phyloP scores from a whole-genome alignment of 208 protist genomes.

The Acanthamoeba quina region DNA sequence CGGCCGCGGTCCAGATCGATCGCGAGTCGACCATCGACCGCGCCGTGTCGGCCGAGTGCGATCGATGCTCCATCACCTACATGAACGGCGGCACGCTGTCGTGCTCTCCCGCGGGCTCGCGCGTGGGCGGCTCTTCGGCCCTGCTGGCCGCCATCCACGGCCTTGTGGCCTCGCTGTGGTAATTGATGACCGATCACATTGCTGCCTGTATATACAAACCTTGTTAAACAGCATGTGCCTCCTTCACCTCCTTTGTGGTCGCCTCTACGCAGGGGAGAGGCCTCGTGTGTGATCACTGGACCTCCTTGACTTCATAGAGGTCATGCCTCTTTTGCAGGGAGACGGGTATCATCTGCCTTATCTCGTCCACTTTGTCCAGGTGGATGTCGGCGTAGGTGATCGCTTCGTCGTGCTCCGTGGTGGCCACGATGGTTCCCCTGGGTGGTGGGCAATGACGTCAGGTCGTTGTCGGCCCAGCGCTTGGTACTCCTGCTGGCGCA shows the following conservation, averaged over 20 bases:
- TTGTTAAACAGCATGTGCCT: too few species aligned
- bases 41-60: conserved; percentile 1
- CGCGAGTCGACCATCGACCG: not conserved
- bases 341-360: conserved; percentile 80
- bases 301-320: conserved; percentile 80
- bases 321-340: conserved; percentile 85
- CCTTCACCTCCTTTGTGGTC: too few species aligned
- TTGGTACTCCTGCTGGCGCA: not conserved
- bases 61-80: conserved; percentile 19
- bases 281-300: not conserved
- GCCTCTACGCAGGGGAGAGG: too few species aligned
- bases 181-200: too few species aligned
- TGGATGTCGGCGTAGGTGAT: conserved; percentile 90
- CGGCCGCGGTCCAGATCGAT: conserved; percentile 25
- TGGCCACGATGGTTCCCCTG: conserved; percentile 87
- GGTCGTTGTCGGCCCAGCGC: too few species aligned
- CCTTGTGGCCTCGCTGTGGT: not conserved
- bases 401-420: conserved; percentile 85
- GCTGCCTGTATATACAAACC: not conserved
- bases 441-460: too few species aligned
- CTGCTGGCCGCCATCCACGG: not conserved
- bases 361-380: conserved; percentile 73
- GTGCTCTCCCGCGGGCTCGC: conserved; percentile 2
- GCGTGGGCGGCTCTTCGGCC: not conserved
- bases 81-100: not conserved